Evolutionary conservation across 1,284 basidiomycete species (phyloP), one percentile per base, ranked within the genome.

Genomic region (Abortiporus biennis): DNA sequence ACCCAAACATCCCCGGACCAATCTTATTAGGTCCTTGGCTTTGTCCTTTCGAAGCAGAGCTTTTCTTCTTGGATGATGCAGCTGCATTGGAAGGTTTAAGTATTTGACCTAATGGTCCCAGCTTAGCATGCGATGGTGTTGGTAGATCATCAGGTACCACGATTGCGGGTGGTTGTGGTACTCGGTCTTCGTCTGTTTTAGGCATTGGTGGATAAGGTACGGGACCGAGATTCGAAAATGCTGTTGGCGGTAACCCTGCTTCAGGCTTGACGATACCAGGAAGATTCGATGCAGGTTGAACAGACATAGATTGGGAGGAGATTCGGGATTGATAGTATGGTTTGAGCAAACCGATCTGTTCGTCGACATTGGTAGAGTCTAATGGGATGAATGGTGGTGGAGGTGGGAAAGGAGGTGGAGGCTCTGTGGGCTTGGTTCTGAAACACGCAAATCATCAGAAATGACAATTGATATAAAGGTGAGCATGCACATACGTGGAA

Each of bases 271-370:
- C 16, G 4, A 11, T 5, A 30, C 36, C 36, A 8, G 16, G 9
- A 5, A 33, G 6, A 35, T 4, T n/a, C 6, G 38, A 42, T 13
- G 48, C 5, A 3, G 54, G 46, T 4, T 45, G 46, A 1, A 48
- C 51, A 12, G 54, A 39, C 6, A 56, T 45, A 8, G 71, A 64
- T 40, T 76, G 57, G 16, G 65, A 50, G 2, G 67, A 55, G 41
- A 91, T 63, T 17, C 85, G 78, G 25, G 59, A 54, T 22, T 80
- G 72, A 56, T 86, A 94, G 66, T 85, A 96, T 0, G 75, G 62
- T 47, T 78, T 85, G 51, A 98, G 75, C 21, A 98, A 65, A 1
- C 90, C 93, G 51, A 96, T 91, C 54, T 94, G 89, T 13, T 78
- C 67, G 15, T 86, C 78, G 52, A 89, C 69, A 36, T 76, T 78